phyloP scores from a whole-genome alignment of 352 stramenopile genomes.

The Pythium brassicae region DNA sequence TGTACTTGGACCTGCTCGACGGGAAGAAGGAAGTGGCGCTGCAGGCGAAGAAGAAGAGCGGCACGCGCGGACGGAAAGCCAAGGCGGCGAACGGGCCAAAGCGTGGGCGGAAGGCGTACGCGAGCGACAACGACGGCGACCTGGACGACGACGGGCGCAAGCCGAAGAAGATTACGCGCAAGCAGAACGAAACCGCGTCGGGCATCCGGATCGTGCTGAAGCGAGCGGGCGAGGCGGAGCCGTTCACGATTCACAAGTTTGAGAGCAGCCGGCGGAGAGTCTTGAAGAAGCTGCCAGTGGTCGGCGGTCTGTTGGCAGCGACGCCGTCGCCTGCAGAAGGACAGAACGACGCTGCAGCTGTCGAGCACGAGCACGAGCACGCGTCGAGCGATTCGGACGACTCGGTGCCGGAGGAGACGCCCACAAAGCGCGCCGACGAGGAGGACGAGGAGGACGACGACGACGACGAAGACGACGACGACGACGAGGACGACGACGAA shows the following conservation, averaged over 20 bases:
- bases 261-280: constrained; percentile 33
- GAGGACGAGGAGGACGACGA: constrained; percentile 43
- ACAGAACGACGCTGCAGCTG: neutral
- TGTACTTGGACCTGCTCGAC: constrained; percentile 86
- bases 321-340: constrained; percentile 13
- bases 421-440: constrained; percentile 20
- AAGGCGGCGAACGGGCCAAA: constrained; percentile 32
- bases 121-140: constrained; percentile 51
- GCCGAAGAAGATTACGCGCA: neutral
- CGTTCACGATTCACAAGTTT: constrained; percentile 38
- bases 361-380: constrained; percentile 31
- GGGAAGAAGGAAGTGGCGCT: constrained; percentile 45
- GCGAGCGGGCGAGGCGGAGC: constrained; percentile 8
- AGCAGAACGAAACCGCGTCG: constrained; percentile 9
- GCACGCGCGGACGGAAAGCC: constrained; percentile 20
- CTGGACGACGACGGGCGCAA: constrained; percentile 31
- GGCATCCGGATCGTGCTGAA: constrained; percentile 45
- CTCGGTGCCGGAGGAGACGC: constrained; percentile 24
- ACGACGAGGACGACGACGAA: constrained; percentile 36
- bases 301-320: neutral
- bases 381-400: constrained; percentile 25
- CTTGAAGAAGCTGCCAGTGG: constrained; percentile 36
- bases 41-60: constrained; percentile 35
- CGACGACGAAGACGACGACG: constrained; percentile 37
- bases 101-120: constrained; percentile 32